phyloP scores from a whole-genome alignment of 2,329 filamentous ascomycete species.

The Neurospora sp. region DNA sequence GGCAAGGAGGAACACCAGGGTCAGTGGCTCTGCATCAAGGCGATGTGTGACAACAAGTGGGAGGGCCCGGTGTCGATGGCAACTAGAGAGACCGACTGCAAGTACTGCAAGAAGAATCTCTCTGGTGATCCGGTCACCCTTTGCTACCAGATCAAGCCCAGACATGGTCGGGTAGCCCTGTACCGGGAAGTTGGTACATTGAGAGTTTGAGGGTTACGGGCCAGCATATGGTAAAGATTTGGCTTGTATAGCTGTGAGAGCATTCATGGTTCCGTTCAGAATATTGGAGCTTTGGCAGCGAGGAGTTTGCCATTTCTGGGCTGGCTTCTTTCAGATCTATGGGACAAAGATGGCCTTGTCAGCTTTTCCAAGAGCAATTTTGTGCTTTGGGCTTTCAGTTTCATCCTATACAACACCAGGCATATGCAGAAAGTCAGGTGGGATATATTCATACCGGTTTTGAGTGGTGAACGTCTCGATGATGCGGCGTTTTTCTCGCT shows the following conservation, averaged over 20 bases:
- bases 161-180: not conserved
- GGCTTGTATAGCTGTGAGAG: not conserved
- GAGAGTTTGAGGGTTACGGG: not conserved
- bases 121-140: not conserved
- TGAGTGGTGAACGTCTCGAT: not conserved
- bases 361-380: not conserved
- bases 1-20: not conserved
- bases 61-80: not conserved
- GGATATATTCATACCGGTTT: not conserved
- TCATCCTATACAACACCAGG: not conserved
- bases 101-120: not conserved
- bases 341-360: not conserved
- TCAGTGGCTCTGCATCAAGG: constrained; percentile 4
- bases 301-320: not conserved
- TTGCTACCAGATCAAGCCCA: constrained; percentile 3
- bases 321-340: not conserved
- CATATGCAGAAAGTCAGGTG: not conserved
- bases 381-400: not conserved
- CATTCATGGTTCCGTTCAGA: not conserved
- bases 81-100: not conserved
- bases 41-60: constrained; percentile 2
- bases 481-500: not conserved
- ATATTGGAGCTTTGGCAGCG: not conserved
- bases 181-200: constrained; percentile 3
- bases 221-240: not conserved